phyloP scores from a whole-genome alignment of 768 basidiomycete genomes.

The Leccinellum rugosiceps region DNA sequence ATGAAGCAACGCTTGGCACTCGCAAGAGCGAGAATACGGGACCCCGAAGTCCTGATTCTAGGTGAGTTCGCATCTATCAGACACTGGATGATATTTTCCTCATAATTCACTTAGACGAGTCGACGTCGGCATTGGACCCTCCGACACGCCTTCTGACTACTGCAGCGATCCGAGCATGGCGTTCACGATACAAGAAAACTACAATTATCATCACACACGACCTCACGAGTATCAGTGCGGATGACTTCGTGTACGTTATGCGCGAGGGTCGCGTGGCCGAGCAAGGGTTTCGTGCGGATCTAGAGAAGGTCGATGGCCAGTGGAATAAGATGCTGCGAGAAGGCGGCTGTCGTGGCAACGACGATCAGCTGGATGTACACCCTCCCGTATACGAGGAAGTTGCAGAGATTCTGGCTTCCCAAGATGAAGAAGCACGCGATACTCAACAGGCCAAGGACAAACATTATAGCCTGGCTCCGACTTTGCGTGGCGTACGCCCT shows the following conservation, averaged over 20 bases:
- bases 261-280: slow-evolving; percentile 77
- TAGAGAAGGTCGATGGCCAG: slow-evolving; percentile 62
- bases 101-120: slow-evolving; percentile 52
- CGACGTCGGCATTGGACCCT: slow-evolving; percentile 81
- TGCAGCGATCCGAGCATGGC: slow-evolving; percentile 63
- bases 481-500: slow-evolving; percentile 42
- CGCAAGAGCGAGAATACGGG: slow-evolving; percentile 78
- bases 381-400: slow-evolving; percentile 36
- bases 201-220: slow-evolving; percentile 80
- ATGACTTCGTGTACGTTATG: slow-evolving; percentile 93
- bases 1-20: slow-evolving; percentile 90
- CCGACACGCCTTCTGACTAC: slow-evolving; percentile 86
- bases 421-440: slow-evolving; percentile 36
- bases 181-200: slow-evolving; percentile 57
- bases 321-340: slow-evolving; percentile 70
- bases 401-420: slow-evolving; percentile 47
- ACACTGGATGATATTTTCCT: neutral
- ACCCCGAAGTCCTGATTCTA: slow-evolving; percentile 87
- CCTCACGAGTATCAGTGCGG: slow-evolving; percentile 68
- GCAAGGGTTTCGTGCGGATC: slow-evolving; percentile 81
- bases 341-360: slow-evolving; percentile 52
- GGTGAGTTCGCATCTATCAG: slow-evolving; percentile 49
- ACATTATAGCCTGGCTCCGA: slow-evolving; percentile 42
- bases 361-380: slow-evolving; percentile 30
- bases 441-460: slow-evolving; percentile 27